Conservation (phyloP, 805 yeast genomes). For the Ogataea pilisensis region DNA sequence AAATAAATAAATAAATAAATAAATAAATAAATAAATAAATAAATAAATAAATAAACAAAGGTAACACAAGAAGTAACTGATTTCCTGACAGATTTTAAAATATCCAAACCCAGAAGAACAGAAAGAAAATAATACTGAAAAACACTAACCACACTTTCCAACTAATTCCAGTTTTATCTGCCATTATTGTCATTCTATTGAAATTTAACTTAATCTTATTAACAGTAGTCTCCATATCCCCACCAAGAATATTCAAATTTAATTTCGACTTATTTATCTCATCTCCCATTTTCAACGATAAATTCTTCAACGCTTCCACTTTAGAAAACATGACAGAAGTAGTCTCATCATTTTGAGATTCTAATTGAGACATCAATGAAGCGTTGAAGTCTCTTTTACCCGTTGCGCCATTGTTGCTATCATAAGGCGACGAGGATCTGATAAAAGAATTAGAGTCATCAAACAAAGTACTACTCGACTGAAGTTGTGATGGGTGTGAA, state of each 20-base stretch:
- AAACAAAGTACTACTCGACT: not conserved
- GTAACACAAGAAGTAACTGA: too few relatives aligned
- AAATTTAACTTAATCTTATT: conserved; percentile 48
- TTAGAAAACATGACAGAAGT: conserved; percentile 50
- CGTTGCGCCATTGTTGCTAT: conserved; percentile 19
- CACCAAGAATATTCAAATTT: conserved; percentile 23
- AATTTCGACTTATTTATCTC: conserved; percentile 44
- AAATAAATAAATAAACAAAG: too few relatives aligned
- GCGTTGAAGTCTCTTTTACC: conserved; percentile 42
- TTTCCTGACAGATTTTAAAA: too few relatives aligned
- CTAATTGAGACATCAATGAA: conserved; percentile 52
- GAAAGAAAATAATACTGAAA: conserved; percentile 39
- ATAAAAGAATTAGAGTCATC: conserved; percentile 7
- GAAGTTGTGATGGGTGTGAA: conserved; percentile 3
- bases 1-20: too few relatives aligned
- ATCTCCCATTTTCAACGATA: conserved; percentile 57
- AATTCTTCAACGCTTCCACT: conserved; percentile 49
- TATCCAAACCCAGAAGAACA: conserved; percentile 41
- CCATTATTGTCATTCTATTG: conserved; percentile 58
- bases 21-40: too few relatives aligned
- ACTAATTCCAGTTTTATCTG: conserved; percentile 58
- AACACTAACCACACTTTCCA: conserved; percentile 57
- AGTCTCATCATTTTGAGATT: conserved; percentile 63
- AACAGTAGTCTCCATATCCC: conserved; percentile 32
- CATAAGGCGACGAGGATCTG: conserved; percentile 41